A percentile compares a stretch with the other conserved stretches of the same genome.
Evolutionary conservation across 2,329 filamentous ascomycete genomes (phyloP).

Genomic region (Calonectria honghensis): DNA sequence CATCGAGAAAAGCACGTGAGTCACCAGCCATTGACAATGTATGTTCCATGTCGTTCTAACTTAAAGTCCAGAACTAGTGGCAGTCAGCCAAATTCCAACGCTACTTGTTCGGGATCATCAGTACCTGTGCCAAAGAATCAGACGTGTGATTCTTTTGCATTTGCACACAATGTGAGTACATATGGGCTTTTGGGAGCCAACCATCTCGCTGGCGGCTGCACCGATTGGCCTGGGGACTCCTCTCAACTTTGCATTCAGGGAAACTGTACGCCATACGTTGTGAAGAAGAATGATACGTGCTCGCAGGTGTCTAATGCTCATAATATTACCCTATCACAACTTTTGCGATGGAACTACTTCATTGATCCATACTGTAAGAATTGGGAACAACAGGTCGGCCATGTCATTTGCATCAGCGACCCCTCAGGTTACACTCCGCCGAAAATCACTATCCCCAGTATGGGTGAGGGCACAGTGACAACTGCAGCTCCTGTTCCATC

Average conservation of each 20-base stretch:
- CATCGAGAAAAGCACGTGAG: too few relatives aligned
- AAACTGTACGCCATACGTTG: background rate
- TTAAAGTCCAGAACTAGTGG: too few relatives aligned
- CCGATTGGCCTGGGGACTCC: background rate
- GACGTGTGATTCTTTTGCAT: background rate
- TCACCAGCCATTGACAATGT: rapidly evolving
- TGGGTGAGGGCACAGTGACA: background rate
- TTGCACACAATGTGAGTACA: background rate
- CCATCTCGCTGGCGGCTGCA: background rate
- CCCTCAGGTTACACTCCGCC: background rate
- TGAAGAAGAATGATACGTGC: background rate
- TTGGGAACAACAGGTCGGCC: background rate
- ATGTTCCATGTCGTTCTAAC: too few relatives aligned
- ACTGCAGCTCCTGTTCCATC: background rate
- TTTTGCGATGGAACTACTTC: background rate
- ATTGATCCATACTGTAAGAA: background rate
- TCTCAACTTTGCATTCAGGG: background rate
- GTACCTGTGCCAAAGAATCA: background rate
- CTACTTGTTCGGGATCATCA: background rate
- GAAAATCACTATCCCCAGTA: background rate
- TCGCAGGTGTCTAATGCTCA: background rate
- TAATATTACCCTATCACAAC: background rate
- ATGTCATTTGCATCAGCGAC: background rate
- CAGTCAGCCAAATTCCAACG: background rate
- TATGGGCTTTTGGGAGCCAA: background rate